Evolutionary conservation across 2,329 filamentous ascomycete species (phyloP), one percentile per base, ranked within the genome.

Genomic region (Fonsecaea monophora): DNA sequence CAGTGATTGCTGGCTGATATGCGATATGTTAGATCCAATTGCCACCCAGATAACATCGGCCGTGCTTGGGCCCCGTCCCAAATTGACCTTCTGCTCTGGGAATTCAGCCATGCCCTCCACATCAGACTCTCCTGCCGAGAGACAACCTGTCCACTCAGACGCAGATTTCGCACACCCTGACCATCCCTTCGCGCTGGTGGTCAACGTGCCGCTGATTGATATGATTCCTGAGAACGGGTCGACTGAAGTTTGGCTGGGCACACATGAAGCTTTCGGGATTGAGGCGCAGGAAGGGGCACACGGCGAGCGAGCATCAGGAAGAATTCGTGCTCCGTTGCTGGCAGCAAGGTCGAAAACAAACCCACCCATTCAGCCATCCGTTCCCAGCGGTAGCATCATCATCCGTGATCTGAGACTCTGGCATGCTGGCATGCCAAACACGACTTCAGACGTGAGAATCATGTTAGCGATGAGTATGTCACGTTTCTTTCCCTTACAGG

Each of bases 191-290:
- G 84, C 84, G 3, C 78, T 86, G 13, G 83, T 86, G 2, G 74
- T 85, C 68, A 87, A 87, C 67, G 76, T 86, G 5, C 83, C 83
- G 0, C 77, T 87, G 0, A 77, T 86, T 12, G 77, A 80, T 37
- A 84, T 84, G 74, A 82, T 77, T 0, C 80, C 82, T 0, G 78
- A 81, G 64, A 87, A 87, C 70, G 86, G 85, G 1, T 82, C 82
- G 1, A 88, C 85, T 0, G 86, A 87, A 75, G 71, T 88, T n/a
- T 88, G 86, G 86, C 80, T 87, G 2, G 84, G 85, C 13, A 87
- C 85, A 0, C 85, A 87, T 69, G 74, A 65, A 6, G 71, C 72
- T 4, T 70, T 72, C 1, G 71, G 73, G 58, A 59, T 80, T 66
- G 59, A 77, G 12, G 77, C 78, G 0, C 84, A 87, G 72, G 80